These are phyloP conservation scores for Phycomyces nitens DNA, from an alignment of 192 early-diverging fungal species.

Conservation along the genomic window DNA sequence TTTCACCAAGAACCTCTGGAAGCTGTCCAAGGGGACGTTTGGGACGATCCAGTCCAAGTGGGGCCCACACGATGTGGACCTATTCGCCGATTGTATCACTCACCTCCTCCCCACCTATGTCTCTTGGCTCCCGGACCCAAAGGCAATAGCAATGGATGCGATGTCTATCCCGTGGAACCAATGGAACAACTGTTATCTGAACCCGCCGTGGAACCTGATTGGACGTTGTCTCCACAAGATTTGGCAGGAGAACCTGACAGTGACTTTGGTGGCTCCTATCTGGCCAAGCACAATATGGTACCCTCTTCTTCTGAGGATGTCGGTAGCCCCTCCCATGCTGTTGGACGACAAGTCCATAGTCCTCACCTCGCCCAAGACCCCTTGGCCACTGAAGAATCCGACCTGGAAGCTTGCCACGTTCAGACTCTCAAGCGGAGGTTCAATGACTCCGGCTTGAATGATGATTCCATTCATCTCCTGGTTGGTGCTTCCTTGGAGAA, in stretches of 20 bases:
- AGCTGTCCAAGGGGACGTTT: background rate
- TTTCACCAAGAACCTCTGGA: slow-evolving; percentile 11
- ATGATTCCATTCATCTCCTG: too few species aligned
- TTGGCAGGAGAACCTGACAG: background rate
- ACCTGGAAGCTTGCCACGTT: too few species aligned
- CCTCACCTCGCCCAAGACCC: too few species aligned
- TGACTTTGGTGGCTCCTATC: background rate
- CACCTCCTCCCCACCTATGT: slow-evolving; percentile 15
- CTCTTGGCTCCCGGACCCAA: slow-evolving; percentile 8
- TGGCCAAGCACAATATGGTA: background rate
- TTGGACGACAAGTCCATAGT: too few species aligned
- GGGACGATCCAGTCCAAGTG: background rate
- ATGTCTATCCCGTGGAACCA: slow-evolving; percentile 4
- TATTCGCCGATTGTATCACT: slow-evolving; percentile 12
- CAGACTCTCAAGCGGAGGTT: too few species aligned
- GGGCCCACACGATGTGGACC: slow-evolving; percentile 1
- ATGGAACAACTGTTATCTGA: background rate
- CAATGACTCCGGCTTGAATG: too few species aligned
- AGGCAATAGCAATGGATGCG: background rate
- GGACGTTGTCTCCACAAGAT: background rate
- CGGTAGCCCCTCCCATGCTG: too few species aligned
- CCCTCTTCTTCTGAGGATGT: too few species aligned
- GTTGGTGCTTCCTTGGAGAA: too few species aligned
- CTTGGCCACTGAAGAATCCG: too few species aligned
- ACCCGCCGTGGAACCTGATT: slow-evolving; percentile 12